Evolutionary conservation across 192 early-diverging fungal species (phyloP), one percentile per base, ranked within the genome.

Genomic region (Globomyces pollinis-pini): DNA sequence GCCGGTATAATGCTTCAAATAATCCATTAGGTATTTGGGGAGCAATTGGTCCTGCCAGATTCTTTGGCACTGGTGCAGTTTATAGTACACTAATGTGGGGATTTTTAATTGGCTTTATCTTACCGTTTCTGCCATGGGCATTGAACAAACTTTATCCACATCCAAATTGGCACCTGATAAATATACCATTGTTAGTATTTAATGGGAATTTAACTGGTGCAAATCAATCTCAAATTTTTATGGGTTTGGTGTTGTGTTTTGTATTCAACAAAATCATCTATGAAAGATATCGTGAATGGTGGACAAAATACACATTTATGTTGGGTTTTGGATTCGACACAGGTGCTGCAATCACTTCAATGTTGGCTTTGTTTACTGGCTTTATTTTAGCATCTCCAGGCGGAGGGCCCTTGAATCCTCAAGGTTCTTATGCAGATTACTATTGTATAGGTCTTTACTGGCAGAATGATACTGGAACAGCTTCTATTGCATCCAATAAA

Each of bases 1-100:
- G 83, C 76, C 7, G 67, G 35, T 76, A 72, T 64, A 41, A 66
- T 7, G 76, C 74, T 18, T 90, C 88, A 58, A 81, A 75, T 74
- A 78, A 75, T 38, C 81, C 78, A 29, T 81, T 74, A 1, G 62
- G 83, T 28, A 79, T 88, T 29, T 88, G 84, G 84, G 84, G 62
- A 18, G 67, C 66, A 23, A 59, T 68, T n/a, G 56, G 50, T 1
- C 66, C 66, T 15, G 24, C 45, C 12, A 32, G 61, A 35, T 64
- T 59, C 61, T 68, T 65, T 26, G 72, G 72, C 23, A 18, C 60
- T 38, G 63, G 53, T 15, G 11, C 62, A 0, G 15, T 44, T 0
- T 78, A 78, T 59, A 11, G 39, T 20, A 24, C 34, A 12, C 21
- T 70, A 26, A 38, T 66, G 0, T 68, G 56, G 60, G 54, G 54